Conservation (phyloP, 2,329 filamentous ascomycete species). For the Endoconidiophora polonica region DNA sequence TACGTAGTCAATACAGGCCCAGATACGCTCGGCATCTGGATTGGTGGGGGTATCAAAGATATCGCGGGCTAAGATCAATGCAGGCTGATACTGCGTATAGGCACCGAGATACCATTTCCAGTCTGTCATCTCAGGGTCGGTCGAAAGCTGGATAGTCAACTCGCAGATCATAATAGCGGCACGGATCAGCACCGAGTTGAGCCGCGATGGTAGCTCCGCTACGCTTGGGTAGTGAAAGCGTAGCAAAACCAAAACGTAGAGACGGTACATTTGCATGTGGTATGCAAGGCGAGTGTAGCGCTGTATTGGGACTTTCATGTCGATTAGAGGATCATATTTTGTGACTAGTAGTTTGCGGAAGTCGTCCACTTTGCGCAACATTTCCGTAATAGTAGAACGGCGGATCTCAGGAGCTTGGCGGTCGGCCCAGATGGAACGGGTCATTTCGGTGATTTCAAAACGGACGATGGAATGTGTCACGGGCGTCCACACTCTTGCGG, state of each 20-base stretch:
- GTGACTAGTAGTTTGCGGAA: conserved; percentile 48
- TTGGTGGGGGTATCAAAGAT: conserved; percentile 41
- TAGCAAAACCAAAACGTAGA: conserved; percentile 52
- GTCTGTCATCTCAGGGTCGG: conserved; percentile 27
- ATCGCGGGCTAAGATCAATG: conserved; percentile 51
- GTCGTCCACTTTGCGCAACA: conserved; percentile 51
- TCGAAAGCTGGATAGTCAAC: conserved; percentile 30
- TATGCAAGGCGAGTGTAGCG: conserved; percentile 47
- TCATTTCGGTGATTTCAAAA: conserved; percentile 59
- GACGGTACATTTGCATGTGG: conserved; percentile 42
- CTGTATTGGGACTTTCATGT: conserved; percentile 43
- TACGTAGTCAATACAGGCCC: conserved; percentile 55
- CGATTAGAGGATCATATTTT: conserved; percentile 47
- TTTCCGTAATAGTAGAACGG: conserved; percentile 42
- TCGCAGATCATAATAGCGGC: conserved; percentile 37
- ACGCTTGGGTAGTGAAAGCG: conserved; percentile 39
- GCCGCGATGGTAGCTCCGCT: conserved; percentile 39
- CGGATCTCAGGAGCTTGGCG: conserved; percentile 45
- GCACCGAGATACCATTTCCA: conserved; percentile 61
- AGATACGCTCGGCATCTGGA: conserved; percentile 47
- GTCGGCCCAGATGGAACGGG: conserved; percentile 53
- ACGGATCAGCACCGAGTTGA: conserved; percentile 47
- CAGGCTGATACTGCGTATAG: conserved; percentile 55
- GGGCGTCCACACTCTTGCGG: conserved; percentile 42
- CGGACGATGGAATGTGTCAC: conserved; percentile 51